phyloP scores from a whole-genome alignment of 768 basidiomycete genomes.

The Boletus tomentosulus region DNA sequence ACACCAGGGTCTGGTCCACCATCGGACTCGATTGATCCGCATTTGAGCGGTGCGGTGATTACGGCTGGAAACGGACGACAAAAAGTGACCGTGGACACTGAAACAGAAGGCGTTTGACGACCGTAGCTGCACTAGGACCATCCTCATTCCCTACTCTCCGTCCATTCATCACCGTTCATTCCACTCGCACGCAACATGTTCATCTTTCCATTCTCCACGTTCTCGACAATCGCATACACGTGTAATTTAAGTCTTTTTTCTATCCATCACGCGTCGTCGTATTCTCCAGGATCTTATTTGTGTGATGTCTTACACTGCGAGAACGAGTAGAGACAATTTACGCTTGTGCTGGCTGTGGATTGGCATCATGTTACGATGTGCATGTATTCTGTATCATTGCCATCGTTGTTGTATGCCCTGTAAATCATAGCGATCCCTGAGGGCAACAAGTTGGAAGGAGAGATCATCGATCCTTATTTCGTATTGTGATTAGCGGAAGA shows the following conservation, averaged over 20 bases:
- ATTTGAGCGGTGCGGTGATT: constrained; percentile 26
- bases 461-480: no score
- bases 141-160: neutral
- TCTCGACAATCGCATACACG: constrained; percentile 5
- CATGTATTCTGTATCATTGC: neutral
- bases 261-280: neutral
- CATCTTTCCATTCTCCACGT: neutral
- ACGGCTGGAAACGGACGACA: constrained; percentile 22
- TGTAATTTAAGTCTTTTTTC: constrained; percentile 12
- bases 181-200: neutral
- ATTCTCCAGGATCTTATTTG: neutral
- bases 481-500: neutral
- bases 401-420: neutral
- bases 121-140: constrained; percentile 5
- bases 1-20: constrained; percentile 32
- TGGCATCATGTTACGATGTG: neutral
- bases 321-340: neutral
- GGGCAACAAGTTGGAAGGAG: no score
- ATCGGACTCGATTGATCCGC: constrained; percentile 32
- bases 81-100: constrained; percentile 25
- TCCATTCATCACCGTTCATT: neutral
- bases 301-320: no score
- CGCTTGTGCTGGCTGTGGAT: neutral
- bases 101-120: constrained; percentile 22
- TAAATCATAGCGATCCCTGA: neutral